Percentiles rank a stretch among this genome's conserved stretches.
phyloP scores from a whole-genome alignment of 2,329 filamentous ascomycete species.

The Microdochium paspali region DNA sequence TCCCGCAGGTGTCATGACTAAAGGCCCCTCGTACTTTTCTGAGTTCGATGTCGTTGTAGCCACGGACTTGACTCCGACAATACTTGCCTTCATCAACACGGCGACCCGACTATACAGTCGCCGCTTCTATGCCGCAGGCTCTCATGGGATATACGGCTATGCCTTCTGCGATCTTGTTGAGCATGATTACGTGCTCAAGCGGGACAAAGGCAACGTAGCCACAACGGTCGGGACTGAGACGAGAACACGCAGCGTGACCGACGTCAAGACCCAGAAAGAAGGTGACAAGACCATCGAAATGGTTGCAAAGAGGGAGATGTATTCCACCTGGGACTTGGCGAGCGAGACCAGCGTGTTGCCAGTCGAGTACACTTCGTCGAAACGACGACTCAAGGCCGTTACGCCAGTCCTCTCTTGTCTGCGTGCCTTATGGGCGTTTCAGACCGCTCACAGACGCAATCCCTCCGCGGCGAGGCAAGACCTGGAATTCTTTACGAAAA shows the following conservation, averaged over 20 bases:
- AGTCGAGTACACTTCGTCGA: conserved; percentile 58
- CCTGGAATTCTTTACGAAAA: conserved; percentile 64
- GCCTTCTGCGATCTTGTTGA: conserved; percentile 88
- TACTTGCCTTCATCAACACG: conserved; percentile 73
- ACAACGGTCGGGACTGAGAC: conserved; percentile 58
- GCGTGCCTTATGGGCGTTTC: conserved; percentile 84
- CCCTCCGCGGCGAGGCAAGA: conserved; percentile 53
- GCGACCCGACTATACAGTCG: conserved; percentile 68
- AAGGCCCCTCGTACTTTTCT: conserved; percentile 65
- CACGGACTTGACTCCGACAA: conserved; percentile 71
- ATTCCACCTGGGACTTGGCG: conserved; percentile 80
- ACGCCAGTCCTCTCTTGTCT: conserved; percentile 77
- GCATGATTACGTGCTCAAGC: conserved; percentile 84
- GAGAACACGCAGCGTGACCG: conserved; percentile 65
- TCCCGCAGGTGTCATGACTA: conserved; percentile 54
- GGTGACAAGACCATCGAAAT: conserved; percentile 67
- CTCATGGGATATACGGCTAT: conserved; percentile 88
- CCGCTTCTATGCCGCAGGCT: conserved; percentile 81
- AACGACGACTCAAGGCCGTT: conserved; percentile 64
- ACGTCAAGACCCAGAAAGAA: conserved; percentile 61
- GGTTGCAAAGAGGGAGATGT: conserved; percentile 85
- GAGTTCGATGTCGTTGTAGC: conserved; percentile 81
- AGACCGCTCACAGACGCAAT: conserved; percentile 45
- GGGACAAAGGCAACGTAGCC: conserved; percentile 67
- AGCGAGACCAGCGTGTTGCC: conserved; percentile 66